These are phyloP conservation scores for Filobasidium uniguttulatum DNA, from an alignment of 1,284 basidiomycete species.

Conservation along the genomic window DNA sequence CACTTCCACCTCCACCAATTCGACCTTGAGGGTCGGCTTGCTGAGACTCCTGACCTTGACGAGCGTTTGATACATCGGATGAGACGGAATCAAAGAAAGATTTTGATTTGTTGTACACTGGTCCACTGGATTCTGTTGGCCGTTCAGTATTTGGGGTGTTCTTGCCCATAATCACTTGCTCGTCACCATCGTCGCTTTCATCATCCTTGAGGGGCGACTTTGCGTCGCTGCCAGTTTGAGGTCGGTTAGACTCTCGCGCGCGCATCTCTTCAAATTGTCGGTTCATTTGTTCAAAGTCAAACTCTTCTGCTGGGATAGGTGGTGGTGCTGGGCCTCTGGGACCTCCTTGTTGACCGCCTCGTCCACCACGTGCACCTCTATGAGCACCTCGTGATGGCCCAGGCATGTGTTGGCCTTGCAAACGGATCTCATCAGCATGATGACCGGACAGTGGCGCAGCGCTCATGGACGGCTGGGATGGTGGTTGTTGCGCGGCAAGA, in stretches of 20 bases:
- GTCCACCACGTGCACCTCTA: not conserved
- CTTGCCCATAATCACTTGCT: not conserved
- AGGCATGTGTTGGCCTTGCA: not conserved
- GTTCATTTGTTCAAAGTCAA: slow-evolving; percentile 16
- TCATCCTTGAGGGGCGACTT: not conserved
- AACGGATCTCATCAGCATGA: no score
- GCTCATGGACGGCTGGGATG: not conserved
- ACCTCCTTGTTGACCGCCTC: not conserved
- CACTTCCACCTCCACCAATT: not conserved
- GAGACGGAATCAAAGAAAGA: slow-evolving; percentile 17
- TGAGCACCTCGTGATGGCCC: not conserved
- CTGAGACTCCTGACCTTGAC: not conserved
- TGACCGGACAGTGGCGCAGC: not conserved
- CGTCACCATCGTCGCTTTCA: slow-evolving; percentile 2
- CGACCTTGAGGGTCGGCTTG: not conserved
- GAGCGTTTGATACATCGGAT: slow-evolving; percentile 7
- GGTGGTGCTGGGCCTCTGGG: not conserved
- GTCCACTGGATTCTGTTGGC: not conserved
- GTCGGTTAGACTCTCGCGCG: not conserved
- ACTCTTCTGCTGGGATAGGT: slow-evolving; percentile 6
- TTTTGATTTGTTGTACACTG: slow-evolving; percentile 15
- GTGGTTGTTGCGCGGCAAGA: slow-evolving; percentile 1
- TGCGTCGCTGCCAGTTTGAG: not conserved
- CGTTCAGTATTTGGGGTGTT: not conserved
- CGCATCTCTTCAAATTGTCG: slow-evolving; percentile 10